Conservation (phyloP, 495 filamentous ascomycete genomes). For the Coniosporium apollinis region DNA sequence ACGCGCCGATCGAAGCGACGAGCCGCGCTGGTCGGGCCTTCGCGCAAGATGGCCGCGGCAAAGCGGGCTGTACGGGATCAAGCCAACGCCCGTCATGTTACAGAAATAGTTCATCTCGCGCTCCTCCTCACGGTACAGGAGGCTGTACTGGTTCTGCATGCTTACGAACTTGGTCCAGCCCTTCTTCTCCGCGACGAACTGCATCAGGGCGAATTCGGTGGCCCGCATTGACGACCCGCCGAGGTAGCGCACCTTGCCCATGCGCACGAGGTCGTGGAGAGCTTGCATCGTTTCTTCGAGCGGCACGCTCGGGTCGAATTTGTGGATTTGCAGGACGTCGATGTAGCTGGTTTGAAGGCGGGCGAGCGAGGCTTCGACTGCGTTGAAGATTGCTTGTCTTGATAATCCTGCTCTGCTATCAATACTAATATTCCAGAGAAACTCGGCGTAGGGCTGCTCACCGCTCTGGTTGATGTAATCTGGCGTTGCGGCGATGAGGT, state of each 20-base stretch:
- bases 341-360: conserved; percentile 18
- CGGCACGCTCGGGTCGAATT: conserved; percentile 13
- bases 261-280: conserved; percentile 47
- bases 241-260: conserved; percentile 51
- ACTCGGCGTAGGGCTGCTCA: no score
- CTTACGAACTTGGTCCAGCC: conserved; percentile 59
- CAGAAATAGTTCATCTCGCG: conserved; percentile 45
- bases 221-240: conserved; percentile 53
- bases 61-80: conserved; percentile 34
- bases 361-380: conserved; percentile 13
- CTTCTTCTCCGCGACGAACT: conserved; percentile 37
- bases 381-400: conserved; percentile 17
- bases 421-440: no score
- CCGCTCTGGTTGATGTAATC: conserved; percentile 34
- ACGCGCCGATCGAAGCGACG: neutral
- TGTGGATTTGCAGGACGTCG: conserved; percentile 22
- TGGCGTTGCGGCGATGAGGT: no score
- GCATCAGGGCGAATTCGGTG: conserved; percentile 46
- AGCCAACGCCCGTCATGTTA: conserved; percentile 10
- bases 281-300: conserved; percentile 22
- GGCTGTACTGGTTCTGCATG: conserved; percentile 64
- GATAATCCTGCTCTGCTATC: conserved; percentile 10
- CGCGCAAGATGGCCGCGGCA: conserved; percentile 11
- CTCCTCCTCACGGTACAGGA: conserved; percentile 62
- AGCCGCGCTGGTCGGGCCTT: conserved; percentile 3